A percentile compares a stretch with the other conserved stretches of the same genome.
Conservation (phyloP, 1,284 basidiomycete genomes). For the Boletellus deceptivus region DNA sequence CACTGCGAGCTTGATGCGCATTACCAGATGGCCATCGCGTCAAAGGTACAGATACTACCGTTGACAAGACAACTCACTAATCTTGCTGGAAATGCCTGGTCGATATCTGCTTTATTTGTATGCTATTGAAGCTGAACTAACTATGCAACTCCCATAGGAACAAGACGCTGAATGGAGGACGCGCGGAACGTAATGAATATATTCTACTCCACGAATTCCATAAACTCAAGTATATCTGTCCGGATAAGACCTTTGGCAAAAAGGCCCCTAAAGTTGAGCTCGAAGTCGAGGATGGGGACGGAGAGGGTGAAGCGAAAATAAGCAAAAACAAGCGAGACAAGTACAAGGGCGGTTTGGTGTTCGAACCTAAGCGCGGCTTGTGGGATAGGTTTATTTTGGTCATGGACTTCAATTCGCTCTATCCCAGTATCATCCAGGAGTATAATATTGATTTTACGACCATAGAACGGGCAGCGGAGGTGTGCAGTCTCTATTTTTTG, state of each 20-base stretch:
- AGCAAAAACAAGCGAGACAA: constrained; percentile 85
- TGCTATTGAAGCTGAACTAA: background rate
- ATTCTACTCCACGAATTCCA: constrained; percentile 99
- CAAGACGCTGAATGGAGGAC: constrained; percentile 91
- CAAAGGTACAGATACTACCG: constrained; percentile 86
- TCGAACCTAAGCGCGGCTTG: constrained; percentile 93
- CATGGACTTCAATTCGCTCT: constrained; percentile 99
- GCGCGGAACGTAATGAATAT: constrained; percentile 98
- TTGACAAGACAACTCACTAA: constrained; percentile 94
- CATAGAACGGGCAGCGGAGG: constrained; percentile 74
- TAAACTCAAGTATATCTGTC: constrained; percentile 92
- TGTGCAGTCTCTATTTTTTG: constrained; percentile 31
- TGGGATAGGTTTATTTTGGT: constrained; percentile 98
- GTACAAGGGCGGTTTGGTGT: constrained; percentile 98
- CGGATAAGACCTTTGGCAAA: constrained; percentile 90
- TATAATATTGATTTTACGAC: constrained; percentile 99
- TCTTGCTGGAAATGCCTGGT: constrained; percentile 98
- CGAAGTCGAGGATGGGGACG: constrained; percentile 57
- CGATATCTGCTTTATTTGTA: constrained; percentile 22
- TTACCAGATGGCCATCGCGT: constrained; percentile 93
- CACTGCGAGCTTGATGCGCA: constrained; percentile 94
- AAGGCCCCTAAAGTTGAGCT: constrained; percentile 44
- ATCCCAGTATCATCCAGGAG: constrained; percentile 99
- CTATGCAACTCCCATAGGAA: constrained; percentile 56
- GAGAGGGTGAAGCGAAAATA: constrained; percentile 55